Evolutionary conservation across 805 yeast genomes (phyloP).

Genomic region (Lipomyces kockii): DNA sequence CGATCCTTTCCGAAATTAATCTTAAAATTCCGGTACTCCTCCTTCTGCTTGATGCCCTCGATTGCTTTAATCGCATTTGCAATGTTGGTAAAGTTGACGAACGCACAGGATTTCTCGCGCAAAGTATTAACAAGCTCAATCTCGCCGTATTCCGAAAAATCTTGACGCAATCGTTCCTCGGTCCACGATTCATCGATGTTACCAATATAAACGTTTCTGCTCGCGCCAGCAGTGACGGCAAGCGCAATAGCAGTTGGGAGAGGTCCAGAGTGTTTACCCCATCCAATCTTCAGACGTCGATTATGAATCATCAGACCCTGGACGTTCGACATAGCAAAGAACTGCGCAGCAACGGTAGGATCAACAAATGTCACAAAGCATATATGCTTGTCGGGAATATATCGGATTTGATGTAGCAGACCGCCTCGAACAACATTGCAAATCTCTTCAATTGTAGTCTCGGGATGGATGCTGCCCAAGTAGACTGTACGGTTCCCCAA

Average conservation of each 20-base stretch:
- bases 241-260: constrained; percentile 81
- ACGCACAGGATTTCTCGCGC: constrained; percentile 83
- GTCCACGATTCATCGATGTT: constrained; percentile 54
- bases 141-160: constrained; percentile 85
- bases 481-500: constrained; percentile 93
- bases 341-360: constrained; percentile 97
- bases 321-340: constrained; percentile 89
- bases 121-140: constrained; percentile 92
- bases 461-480: constrained; percentile 86
- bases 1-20: constrained; percentile 93
- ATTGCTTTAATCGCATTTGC: constrained; percentile 90
- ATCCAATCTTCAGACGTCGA: constrained; percentile 87
- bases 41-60: constrained; percentile 81
- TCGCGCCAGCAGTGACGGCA: constrained; percentile 93
- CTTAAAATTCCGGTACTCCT: constrained; percentile 65
- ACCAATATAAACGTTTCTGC: constrained; percentile 91
- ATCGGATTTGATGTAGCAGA: constrained; percentile 78
- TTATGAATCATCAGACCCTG: constrained; percentile 87
- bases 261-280: constrained; percentile 98
- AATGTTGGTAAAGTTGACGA: constrained; percentile 88
- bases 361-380: constrained; percentile 95
- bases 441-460: constrained; percentile 85
- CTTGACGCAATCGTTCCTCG: constrained; percentile 65
- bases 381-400: constrained; percentile 82
- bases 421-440: constrained; percentile 98